phyloP scores from a whole-genome alignment of 192 early-diverging fungal genomes.

The Kappamyces sp. region DNA sequence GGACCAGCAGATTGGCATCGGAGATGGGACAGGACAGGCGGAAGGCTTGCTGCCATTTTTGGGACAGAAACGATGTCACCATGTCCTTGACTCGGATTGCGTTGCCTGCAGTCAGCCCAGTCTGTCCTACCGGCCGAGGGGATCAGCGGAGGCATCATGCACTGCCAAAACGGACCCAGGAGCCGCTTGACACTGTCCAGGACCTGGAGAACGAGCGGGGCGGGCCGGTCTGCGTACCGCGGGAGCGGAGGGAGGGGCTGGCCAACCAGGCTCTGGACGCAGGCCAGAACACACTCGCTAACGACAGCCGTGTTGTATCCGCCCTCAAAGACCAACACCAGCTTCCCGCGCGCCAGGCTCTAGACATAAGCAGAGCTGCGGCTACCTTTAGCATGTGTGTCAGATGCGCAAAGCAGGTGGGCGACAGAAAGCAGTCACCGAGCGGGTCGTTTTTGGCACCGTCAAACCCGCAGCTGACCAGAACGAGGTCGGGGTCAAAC shows the following conservation, averaged over 20 bases:
- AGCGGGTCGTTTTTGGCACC: constrained; percentile 30
- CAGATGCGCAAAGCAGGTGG: constrained; percentile 79
- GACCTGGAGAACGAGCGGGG: not conserved
- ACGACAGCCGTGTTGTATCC: constrained; percentile 80
- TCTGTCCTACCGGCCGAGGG: too few relatives aligned
- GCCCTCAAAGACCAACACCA: constrained; percentile 82
- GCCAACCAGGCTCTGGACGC: constrained; percentile 65
- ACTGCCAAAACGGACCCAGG: constrained; percentile 19
- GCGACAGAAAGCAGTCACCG: constrained; percentile 75
- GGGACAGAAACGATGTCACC: too few relatives aligned
- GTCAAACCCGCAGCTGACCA: constrained; percentile 30
- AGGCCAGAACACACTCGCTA: constrained; percentile 68
- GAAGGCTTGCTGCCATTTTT: too few relatives aligned
- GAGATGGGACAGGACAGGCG: too few relatives aligned
- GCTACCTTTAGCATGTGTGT: constrained; percentile 62
- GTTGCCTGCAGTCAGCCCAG: too few relatives aligned
- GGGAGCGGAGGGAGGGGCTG: constrained; percentile 27
- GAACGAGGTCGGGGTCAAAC: constrained; percentile 77
- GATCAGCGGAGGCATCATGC: constrained; percentile 8
- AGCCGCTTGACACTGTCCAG: constrained; percentile 21
- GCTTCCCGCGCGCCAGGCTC: constrained; percentile 56
- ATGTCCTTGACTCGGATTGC: too few relatives aligned
- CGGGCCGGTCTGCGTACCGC: not conserved
- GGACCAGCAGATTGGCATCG: too few relatives aligned
- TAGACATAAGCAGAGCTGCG: not conserved